These are phyloP conservation scores for Backusella mclennaniae DNA, from an alignment of 192 early-diverging fungal genomes.

Conservation along the genomic window DNA sequence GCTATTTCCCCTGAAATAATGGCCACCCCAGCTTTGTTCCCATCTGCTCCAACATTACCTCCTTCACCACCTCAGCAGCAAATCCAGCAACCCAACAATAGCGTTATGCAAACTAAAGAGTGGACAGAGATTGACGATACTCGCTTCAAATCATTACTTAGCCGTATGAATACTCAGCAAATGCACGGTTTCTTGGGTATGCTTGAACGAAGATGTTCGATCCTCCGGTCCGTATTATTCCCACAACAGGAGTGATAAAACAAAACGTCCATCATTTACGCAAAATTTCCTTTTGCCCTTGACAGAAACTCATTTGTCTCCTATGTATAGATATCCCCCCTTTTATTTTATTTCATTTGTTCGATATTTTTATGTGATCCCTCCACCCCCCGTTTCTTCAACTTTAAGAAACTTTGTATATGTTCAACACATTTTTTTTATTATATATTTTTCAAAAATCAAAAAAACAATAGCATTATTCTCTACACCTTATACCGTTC, in stretches of 20 bases:
- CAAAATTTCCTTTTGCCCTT: not conserved
- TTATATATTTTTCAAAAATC: not conserved
- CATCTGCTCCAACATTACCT: not conserved
- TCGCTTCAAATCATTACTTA: slow-evolving; percentile 31
- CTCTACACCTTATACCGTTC: not conserved
- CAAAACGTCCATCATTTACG: not conserved
- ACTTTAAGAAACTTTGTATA: not conserved
- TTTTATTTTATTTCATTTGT: slow-evolving; percentile 5
- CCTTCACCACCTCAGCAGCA: slow-evolving; percentile 1
- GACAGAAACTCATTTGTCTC: not conserved
- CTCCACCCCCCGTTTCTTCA: not conserved
- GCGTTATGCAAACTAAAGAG: not conserved
- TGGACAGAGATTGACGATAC: slow-evolving; percentile 33
- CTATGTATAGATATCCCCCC: slow-evolving; percentile 7
- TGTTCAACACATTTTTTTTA: not conserved
- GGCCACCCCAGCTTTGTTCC: slow-evolving; percentile 1
- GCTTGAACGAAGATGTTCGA: slow-evolving; percentile 56
- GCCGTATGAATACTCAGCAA: slow-evolving; percentile 47
- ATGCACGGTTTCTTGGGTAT: slow-evolving; percentile 53
- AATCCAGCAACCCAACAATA: not conserved
- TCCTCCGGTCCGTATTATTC: slow-evolving; percentile 32
- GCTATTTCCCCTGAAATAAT: not conserved
- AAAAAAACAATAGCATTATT: slow-evolving; percentile 5
- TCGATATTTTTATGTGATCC: not conserved
- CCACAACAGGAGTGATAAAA: not conserved